Evolutionary conservation across 371 early-diverging fungal genomes (phyloP).

Genomic region (Entomophthora muscae): DNA sequence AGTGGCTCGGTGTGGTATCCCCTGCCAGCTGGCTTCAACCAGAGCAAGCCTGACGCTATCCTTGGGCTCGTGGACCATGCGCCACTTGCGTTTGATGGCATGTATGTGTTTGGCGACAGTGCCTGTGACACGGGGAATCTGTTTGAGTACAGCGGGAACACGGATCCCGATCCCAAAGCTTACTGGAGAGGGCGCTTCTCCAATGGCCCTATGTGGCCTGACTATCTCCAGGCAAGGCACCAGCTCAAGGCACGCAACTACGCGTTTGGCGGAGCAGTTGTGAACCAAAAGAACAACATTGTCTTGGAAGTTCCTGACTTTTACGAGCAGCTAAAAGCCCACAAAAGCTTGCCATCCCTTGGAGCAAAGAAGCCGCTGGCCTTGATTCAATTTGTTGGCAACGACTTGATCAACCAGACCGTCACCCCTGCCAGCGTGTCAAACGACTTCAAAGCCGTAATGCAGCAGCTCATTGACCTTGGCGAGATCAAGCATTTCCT

Average conservation of each 20-base stretch:
- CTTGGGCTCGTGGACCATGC: neutral
- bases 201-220: constrained; percentile 19
- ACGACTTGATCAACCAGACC: neutral
- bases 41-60: neutral
- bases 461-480: neutral
- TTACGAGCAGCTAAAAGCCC: neutral
- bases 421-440: neutral
- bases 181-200: constrained; percentile 16
- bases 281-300: neutral
- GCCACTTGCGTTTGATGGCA: neutral
- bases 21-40: neutral
- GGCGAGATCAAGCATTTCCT: constrained; percentile 1
- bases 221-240: constrained; percentile 9
- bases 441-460: neutral
- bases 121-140: constrained; percentile 8
- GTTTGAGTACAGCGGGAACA: neutral
- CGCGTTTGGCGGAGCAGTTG: constrained; percentile 15
- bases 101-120: constrained; percentile 9
- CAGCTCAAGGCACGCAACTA: constrained; percentile 6
- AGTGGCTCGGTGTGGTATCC: neutral
- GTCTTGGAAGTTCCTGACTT: neutral
- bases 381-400: neutral
- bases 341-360: neutral
- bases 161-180: neutral
- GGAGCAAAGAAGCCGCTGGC: neutral